These are phyloP conservation scores for Lepiota brunneoincarnata DNA, from an alignment of 768 basidiomycete species.

Conservation along the genomic window DNA sequence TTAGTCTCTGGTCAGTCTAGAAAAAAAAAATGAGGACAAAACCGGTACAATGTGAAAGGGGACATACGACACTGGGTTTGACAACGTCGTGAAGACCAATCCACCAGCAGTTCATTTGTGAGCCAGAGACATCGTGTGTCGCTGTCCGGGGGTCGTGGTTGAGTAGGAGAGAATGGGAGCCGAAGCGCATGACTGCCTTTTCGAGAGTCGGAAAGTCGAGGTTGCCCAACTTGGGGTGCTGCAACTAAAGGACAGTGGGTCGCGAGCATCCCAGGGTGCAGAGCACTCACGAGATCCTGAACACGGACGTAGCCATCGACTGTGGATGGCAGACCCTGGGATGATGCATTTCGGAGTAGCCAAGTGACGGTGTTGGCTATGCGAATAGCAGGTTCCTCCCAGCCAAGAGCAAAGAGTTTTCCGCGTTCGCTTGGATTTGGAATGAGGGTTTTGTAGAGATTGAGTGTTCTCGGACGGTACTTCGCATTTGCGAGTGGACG, in stretches of 20 bases:
- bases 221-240: slow-evolving; percentile 22
- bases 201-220: slow-evolving; percentile 66
- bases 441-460: not conserved
- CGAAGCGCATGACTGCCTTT: slow-evolving; percentile 58
- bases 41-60: not conserved
- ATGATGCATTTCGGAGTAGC: slow-evolving; percentile 83
- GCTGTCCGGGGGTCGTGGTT: slow-evolving; percentile 17
- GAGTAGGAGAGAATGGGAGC: slow-evolving; percentile 57
- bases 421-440: slow-evolving; percentile 5
- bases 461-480: not conserved
- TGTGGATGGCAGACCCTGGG: slow-evolving; percentile 72
- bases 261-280: not conserved
- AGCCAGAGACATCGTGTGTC: not conserved
- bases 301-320: slow-evolving; percentile 85
- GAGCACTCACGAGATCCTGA: slow-evolving; percentile 68
- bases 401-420: slow-evolving; percentile 58
- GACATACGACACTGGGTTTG: not conserved
- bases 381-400: slow-evolving; percentile 65
- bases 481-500: slow-evolving; percentile 7
- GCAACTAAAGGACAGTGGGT: slow-evolving; percentile 1
- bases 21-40: not conserved
- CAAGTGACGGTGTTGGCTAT: slow-evolving; percentile 87
- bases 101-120: slow-evolving; percentile 7
- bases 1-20: not conserved
- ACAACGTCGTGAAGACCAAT: not conserved